These are phyloP conservation scores for Aspergillaceae sp. DNA, from an alignment of 2,329 filamentous ascomycete species.

Conservation along the genomic window DNA sequence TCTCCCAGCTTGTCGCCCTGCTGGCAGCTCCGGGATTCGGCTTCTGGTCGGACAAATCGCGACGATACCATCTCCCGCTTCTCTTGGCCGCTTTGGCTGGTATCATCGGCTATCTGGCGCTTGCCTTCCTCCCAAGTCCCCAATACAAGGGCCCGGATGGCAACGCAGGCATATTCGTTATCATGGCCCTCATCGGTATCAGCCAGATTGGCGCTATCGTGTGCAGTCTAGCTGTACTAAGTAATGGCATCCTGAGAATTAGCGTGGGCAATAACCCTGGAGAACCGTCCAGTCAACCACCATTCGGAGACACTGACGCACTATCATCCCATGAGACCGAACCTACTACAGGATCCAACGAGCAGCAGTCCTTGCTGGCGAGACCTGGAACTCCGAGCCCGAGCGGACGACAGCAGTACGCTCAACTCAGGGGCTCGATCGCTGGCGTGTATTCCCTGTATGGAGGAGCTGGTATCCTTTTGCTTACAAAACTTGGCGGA, in stretches of 20 bases:
- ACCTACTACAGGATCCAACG: constrained; percentile 9
- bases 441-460: constrained; percentile 89
- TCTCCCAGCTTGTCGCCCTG: constrained; percentile 78
- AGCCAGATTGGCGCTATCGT: constrained; percentile 96
- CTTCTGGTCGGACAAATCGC: constrained; percentile 63
- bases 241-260: constrained; percentile 61
- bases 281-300: background rate
- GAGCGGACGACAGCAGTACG: constrained; percentile 22
- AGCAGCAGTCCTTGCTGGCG: constrained; percentile 24
- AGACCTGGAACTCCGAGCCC: constrained; percentile 13
- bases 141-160: constrained; percentile 65
- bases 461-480: constrained; percentile 78
- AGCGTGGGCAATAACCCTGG: constrained; percentile 10
- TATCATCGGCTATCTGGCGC: constrained; percentile 65
- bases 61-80: constrained; percentile 63
- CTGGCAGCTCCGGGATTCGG: constrained; percentile 81
- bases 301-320: constrained; percentile 6
- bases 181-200: constrained; percentile 74
- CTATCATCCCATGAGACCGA: constrained; percentile 3
- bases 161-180: constrained; percentile 59
- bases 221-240: constrained; percentile 82
- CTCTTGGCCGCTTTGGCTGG: constrained; percentile 64
- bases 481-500: constrained; percentile 87
- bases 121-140: constrained; percentile 69
- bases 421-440: constrained; percentile 81